A percentile compares a stretch with the other conserved stretches of the same genome.
Evolutionary conservation across 768 basidiomycete genomes (phyloP).

Genomic region (Psilocybe sp.): DNA sequence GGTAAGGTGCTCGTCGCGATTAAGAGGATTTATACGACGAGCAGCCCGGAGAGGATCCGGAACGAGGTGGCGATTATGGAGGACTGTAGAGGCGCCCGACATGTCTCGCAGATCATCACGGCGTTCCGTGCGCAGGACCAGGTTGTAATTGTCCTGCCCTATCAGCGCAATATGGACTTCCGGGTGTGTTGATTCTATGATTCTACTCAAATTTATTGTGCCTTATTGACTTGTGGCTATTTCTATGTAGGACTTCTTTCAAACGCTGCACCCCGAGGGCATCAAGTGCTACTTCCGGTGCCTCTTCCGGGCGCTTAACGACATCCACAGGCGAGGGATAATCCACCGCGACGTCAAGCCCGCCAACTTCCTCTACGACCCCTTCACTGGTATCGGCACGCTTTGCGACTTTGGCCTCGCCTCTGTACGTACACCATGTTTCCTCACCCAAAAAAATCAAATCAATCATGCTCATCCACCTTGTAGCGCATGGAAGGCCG

Average conservation of each 20-base stretch:
- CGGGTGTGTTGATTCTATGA: conserved; percentile 64
- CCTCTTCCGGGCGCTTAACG: conserved; percentile 85
- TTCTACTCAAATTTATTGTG: background rate
- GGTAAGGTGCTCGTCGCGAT: conserved; percentile 82
- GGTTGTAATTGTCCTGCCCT: conserved; percentile 92
- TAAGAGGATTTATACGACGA: conserved; percentile 97
- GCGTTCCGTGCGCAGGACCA: conserved; percentile 91
- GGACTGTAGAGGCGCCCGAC: conserved; percentile 78
- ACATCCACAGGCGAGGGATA: conserved; percentile 82
- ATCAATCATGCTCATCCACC: background rate
- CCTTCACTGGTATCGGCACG: conserved; percentile 76
- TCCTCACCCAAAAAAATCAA: too few species aligned
- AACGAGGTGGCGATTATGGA: conserved; percentile 94
- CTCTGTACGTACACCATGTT: conserved; percentile 70
- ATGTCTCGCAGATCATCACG: conserved; percentile 90
- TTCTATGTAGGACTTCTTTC: conserved; percentile 68
- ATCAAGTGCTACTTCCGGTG: conserved; percentile 88
- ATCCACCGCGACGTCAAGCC: conserved; percentile 98
- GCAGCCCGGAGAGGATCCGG: conserved; percentile 85
- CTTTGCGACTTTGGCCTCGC: conserved; percentile 96
- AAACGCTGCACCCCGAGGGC: conserved; percentile 64
- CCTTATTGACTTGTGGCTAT: background rate
- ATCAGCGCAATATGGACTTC: conserved; percentile 90
- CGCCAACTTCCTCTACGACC: conserved; percentile 94
- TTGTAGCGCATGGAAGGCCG: conserved; percentile 55